A percentile compares a stretch with the other conserved stretches of the same genome.
Evolutionary conservation across 2,329 filamentous ascomycete species (phyloP).

Genomic region (Trichoderma hamatum): DNA sequence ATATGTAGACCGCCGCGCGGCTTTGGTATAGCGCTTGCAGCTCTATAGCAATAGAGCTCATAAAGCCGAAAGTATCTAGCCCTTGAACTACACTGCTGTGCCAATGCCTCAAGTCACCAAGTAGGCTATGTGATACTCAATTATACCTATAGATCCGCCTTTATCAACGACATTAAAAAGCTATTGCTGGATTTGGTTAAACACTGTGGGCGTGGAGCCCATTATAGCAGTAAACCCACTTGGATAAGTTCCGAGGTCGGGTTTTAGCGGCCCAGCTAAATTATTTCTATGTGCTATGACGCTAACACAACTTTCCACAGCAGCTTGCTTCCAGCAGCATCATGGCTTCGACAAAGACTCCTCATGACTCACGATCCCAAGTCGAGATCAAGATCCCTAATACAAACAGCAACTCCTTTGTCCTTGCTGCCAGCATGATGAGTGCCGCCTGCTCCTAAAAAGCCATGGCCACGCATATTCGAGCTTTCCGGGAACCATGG

Average conservation of each 20-base stretch:
- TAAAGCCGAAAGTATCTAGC: too few species aligned
- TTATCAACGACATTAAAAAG: background rate
- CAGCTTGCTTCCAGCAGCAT: slow-evolving; percentile 7
- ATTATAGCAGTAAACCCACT: background rate
- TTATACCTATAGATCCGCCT: too few species aligned
- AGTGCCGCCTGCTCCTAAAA: slow-evolving; percentile 8
- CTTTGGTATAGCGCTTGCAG: too few species aligned
- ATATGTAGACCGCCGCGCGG: too few species aligned
- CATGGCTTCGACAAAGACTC: background rate
- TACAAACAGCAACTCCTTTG: background rate
- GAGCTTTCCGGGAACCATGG: slow-evolving; percentile 22
- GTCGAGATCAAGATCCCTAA: background rate
- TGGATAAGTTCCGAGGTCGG: background rate
- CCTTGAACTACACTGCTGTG: too few species aligned
- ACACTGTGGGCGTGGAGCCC: background rate
- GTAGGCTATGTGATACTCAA: too few species aligned
- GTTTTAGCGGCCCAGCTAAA: background rate
- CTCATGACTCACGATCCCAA: background rate
- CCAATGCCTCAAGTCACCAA: too few species aligned
- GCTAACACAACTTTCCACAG: slow-evolving; percentile 5
- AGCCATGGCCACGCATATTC: slow-evolving; percentile 24
- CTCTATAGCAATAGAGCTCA: too few species aligned
- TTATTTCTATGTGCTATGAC: background rate
- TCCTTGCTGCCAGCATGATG: slow-evolving; percentile 22
- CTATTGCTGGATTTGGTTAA: background rate